Percentiles rank a stretch among this genome's conserved stretches.
These are phyloP conservation scores for Stemphylium vesicarium DNA, from an alignment of 2,329 filamentous ascomycete genomes.

Conservation along the genomic window DNA sequence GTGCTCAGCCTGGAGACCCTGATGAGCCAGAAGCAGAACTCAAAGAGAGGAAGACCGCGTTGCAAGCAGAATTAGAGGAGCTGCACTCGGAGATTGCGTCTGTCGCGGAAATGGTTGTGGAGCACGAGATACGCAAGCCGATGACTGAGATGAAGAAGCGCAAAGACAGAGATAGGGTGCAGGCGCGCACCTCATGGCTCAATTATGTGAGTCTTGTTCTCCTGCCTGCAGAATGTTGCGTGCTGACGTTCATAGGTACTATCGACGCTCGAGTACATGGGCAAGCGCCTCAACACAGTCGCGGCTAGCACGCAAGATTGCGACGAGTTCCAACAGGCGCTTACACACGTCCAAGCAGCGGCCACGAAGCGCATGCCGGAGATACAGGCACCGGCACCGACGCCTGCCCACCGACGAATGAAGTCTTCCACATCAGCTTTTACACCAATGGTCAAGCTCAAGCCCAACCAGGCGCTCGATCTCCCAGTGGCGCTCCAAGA, in stretches of 20 bases:
- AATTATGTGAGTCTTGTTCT: slow-evolving; percentile 47
- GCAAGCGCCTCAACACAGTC: slow-evolving; percentile 42
- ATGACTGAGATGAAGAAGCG: slow-evolving; percentile 55
- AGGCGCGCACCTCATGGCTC: slow-evolving; percentile 50
- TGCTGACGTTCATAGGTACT: slow-evolving; percentile 38
- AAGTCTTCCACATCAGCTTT: slow-evolving; percentile 36
- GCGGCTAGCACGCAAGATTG: slow-evolving; percentile 29
- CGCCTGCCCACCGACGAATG: slow-evolving; percentile 28
- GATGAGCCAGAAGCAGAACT: slow-evolving; percentile 51
- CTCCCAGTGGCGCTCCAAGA: slow-evolving; percentile 44
- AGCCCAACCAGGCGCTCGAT: slow-evolving; percentile 34
- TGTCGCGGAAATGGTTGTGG: slow-evolving; percentile 73
- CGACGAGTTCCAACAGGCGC: slow-evolving; percentile 40
- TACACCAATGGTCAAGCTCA: slow-evolving; percentile 39
- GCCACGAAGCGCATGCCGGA: slow-evolving; percentile 36
- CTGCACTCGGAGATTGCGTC: slow-evolving; percentile 72
- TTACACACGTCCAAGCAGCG: slow-evolving; percentile 35
- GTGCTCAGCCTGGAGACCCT: slow-evolving; percentile 11
- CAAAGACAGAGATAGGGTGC: slow-evolving; percentile 42
- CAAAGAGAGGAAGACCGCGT: slow-evolving; percentile 57
- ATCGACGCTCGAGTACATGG: slow-evolving; percentile 52
- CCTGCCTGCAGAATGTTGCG: too few species aligned
- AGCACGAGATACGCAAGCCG: slow-evolving; percentile 70
- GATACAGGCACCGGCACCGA: slow-evolving; percentile 16
- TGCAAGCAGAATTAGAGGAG: slow-evolving; percentile 71